Evolutionary conservation across 73 alveolate genomes (phyloP), one percentile per base, ranked within the genome.

Genomic region (Paramecium tetraurelia): DNA sequence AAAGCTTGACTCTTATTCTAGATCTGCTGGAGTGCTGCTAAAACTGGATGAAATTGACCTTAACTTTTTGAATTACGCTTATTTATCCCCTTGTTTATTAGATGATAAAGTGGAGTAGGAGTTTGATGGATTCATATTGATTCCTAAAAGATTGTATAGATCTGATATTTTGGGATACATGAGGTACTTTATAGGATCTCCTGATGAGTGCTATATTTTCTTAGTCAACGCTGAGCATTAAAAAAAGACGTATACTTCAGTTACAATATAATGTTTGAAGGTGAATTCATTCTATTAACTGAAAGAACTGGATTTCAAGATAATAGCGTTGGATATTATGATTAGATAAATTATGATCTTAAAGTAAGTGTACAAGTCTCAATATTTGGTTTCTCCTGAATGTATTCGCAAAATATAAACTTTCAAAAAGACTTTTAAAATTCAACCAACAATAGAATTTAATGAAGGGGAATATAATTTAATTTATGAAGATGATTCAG

Each of bases 401-500:
- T 31, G 31, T 11, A 48, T 63, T 63, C 44, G 84, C 7, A 63
- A 27, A 33, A 63, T 63, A 11, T 27, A 72, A 72, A 72, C 86
- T 4, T 36, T 40, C n/a, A 20, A 21, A 38, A 72, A 72, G 33
- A 36, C 86, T 2, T 72, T 72, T 29, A 72, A 38, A 72, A 16
- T 36, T 29, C 59, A 16, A 36, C 7, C 18, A 35, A 72, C 57
- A 10, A 3, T 36, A 72, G 59, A 36, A 33, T 3, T 35, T 68
- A 21, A 20, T 35, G 59, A 72, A 72, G 86, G 40, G 11, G 59
- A 72, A 21, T 72, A 72, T 35, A 43, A 72, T 36, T 33, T 36
- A 36, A 43, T 29, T 35, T 18, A 35, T 35, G 86, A 21, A 72
- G 59, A 33, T 72, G 86, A 72, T 72, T 72, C 86, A 36, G 86